Conservation (phyloP, 306 rosid species). For the Casuarina cunninghamiana region DNA sequence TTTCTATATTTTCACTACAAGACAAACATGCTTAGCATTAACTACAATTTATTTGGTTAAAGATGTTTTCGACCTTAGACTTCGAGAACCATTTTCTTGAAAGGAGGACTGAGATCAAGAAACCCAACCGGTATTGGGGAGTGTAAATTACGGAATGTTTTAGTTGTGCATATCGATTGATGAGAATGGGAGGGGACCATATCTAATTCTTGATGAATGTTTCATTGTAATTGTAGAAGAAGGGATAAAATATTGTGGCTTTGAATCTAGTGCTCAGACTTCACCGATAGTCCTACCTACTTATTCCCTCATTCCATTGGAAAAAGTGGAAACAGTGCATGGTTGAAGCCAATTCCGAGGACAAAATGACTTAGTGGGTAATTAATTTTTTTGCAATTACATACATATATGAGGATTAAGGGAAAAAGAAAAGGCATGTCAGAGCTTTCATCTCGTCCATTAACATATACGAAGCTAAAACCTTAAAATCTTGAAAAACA, state of each 20-base stretch:
- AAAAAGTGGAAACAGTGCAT: too few relatives aligned
- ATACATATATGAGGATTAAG: too few relatives aligned
- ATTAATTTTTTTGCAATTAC: too few relatives aligned
- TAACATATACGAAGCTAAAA: too few relatives aligned
- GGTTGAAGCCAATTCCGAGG: too few relatives aligned
- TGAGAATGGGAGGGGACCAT: constrained; percentile 61
- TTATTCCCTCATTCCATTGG: not conserved
- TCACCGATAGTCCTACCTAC: too few relatives aligned
- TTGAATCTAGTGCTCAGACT: constrained; percentile 31
- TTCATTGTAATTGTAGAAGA: constrained; percentile 29
- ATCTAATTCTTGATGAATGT: constrained; percentile 30
- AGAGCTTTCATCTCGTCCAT: too few relatives aligned
- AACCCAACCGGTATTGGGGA: constrained; percentile 26
- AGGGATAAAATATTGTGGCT: constrained; percentile 10
- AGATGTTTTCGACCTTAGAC: constrained; percentile 27
- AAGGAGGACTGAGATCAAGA: constrained; percentile 29
- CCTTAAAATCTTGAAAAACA: too few relatives aligned
- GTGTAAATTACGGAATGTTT: constrained; percentile 49
- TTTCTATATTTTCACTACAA: constrained; percentile 28
- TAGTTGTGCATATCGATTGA: constrained; percentile 28
- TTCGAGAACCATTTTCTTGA: constrained; percentile 29
- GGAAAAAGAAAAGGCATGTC: too few relatives aligned
- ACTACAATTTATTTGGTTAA: constrained; percentile 17
- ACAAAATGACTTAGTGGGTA: too few relatives aligned
- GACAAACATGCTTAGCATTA: constrained; percentile 23